A percentile compares a stretch with the other conserved stretches of the same genome.
phyloP scores from a whole-genome alignment of 345 rosid species.

The Pseudoturritis turrita region DNA sequence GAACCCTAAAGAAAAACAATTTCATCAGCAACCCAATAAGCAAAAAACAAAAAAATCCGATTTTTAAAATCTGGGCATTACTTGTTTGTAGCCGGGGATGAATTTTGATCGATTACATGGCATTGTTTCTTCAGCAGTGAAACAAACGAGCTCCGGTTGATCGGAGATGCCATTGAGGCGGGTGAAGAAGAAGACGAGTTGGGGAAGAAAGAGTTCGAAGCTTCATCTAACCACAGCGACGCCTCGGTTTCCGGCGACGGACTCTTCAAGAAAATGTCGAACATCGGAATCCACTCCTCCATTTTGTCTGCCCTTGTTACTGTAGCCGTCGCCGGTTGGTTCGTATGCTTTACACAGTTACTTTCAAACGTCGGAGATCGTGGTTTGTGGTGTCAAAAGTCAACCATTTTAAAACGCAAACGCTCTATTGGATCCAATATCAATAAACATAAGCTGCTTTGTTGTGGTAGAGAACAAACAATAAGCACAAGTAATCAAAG shows the following conservation, averaged over 20 bases:
- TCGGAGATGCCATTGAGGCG: constrained; percentile 31
- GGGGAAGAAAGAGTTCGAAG: constrained; percentile 29
- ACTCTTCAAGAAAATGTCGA: constrained; percentile 52
- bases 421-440: too few species aligned
- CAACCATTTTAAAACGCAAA: too few species aligned
- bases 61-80: constrained; percentile 14
- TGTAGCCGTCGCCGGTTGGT: too few species aligned
- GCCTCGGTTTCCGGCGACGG: constrained; percentile 71
- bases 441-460: too few species aligned
- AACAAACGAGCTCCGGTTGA: constrained; percentile 59
- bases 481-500: too few species aligned
- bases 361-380: too few species aligned
- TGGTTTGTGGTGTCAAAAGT: too few species aligned
- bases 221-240: constrained; percentile 55
- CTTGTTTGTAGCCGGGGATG: constrained; percentile 43
- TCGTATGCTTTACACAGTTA: too few species aligned
- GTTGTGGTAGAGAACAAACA: too few species aligned
- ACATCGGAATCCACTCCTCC: constrained; percentile 68
- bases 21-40: background rate
- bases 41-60: background rate
- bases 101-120: constrained; percentile 17
- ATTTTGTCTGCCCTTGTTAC: constrained; percentile 29
- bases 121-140: constrained; percentile 42
- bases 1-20: constrained; percentile 34
- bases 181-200: constrained; percentile 17